Evolutionary conservation across 2,329 filamentous ascomycete species (phyloP).

Genomic region (Nothopassalora personata): DNA sequence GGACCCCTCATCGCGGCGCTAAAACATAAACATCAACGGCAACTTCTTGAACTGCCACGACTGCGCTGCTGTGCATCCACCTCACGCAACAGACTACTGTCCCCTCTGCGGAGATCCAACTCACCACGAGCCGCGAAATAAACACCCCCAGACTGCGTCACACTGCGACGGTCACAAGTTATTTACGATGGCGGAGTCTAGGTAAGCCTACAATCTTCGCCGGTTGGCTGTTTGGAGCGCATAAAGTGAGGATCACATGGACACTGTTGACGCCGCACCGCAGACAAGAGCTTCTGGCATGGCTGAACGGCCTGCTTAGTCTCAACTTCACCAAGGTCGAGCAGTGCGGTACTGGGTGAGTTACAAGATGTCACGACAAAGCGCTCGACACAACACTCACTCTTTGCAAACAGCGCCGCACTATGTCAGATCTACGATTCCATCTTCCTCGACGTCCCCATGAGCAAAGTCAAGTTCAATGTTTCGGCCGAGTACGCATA

Average conservation of each 20-base stretch:
- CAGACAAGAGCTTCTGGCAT: constrained; percentile 93
- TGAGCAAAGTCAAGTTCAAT: constrained; percentile 97
- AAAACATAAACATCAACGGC: background rate
- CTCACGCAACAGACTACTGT: background rate
- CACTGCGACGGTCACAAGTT: background rate
- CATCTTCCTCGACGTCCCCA: constrained; percentile 92
- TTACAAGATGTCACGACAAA: constrained; percentile 8
- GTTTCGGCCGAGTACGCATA: constrained; percentile 96
- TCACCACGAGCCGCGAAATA: background rate
- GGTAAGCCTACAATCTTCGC: constrained; percentile 9
- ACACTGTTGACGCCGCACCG: constrained; percentile 7
- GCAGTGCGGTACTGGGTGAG: constrained; percentile 96
- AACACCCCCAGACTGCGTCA: no score
- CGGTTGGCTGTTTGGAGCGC: background rate
- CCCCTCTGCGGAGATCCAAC: background rate
- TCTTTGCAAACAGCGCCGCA: constrained; percentile 61
- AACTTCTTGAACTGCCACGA: background rate
- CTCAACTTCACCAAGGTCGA: constrained; percentile 98
- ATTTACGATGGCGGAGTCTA: constrained; percentile 25
- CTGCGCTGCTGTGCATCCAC: background rate
- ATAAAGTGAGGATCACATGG: background rate
- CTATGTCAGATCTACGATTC: constrained; percentile 98
- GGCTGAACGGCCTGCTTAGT: constrained; percentile 96
- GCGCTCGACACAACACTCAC: constrained; percentile 8
- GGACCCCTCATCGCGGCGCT: background rate